A percentile compares a stretch with the other conserved stretches of the same genome.
Evolutionary conservation across 345 rosid genomes (phyloP).

Genomic region (rapeseed (Brassica napus)): DNA sequence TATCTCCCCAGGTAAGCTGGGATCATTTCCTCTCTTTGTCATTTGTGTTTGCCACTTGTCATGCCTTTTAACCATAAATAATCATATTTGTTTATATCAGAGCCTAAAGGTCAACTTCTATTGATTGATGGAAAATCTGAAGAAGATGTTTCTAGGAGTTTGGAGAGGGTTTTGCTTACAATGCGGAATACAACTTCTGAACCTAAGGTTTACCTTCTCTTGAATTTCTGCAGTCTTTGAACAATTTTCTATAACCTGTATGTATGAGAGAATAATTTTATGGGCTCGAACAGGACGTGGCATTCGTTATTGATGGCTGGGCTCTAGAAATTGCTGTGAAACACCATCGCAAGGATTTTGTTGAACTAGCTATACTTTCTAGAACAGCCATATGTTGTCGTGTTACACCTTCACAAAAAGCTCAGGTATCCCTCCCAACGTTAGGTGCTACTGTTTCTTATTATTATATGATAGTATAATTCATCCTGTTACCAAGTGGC

Average conservation of each 20-base stretch:
- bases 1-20: slow-evolving; percentile 80
- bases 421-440: slow-evolving; percentile 59
- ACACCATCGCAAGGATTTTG: slow-evolving; percentile 77
- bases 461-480: too few relatives aligned
- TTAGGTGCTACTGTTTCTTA: neutral
- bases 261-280: neutral
- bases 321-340: slow-evolving; percentile 92
- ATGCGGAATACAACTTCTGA: slow-evolving; percentile 91
- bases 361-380: slow-evolving; percentile 87
- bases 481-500: slow-evolving; percentile 8
- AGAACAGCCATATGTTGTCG: slow-evolving; percentile 99
- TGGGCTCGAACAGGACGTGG: slow-evolving; percentile 63
- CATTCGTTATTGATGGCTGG: slow-evolving; percentile 98
- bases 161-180: slow-evolving; percentile 95
- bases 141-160: slow-evolving; percentile 77
- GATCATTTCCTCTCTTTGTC: slow-evolving; percentile 10
- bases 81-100: slow-evolving; percentile 41
- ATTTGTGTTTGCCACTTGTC: slow-evolving; percentile 22
- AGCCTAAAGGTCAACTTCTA: slow-evolving; percentile 98
- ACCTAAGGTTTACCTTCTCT: slow-evolving; percentile 66
- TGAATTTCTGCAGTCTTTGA: slow-evolving; percentile 11
- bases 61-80: slow-evolving; percentile 4
- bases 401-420: slow-evolving; percentile 97
- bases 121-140: slow-evolving; percentile 89
- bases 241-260: neutral